These are phyloP conservation scores for Tilletia caries DNA, from an alignment of 1,284 basidiomycete species.

Conservation along the genomic window DNA sequence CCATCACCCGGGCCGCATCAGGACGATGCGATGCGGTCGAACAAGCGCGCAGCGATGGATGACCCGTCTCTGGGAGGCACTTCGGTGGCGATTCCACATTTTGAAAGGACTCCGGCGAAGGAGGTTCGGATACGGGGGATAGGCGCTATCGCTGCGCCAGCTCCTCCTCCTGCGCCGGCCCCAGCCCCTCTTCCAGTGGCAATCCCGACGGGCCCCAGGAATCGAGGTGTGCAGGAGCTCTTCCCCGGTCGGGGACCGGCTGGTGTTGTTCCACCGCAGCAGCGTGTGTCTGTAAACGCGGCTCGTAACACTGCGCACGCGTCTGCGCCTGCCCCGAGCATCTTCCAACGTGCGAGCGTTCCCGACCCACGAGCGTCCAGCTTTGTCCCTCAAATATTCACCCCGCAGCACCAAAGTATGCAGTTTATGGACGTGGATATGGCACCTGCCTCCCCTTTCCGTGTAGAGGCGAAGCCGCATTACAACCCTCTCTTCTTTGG, in stretches of 20 bases:
- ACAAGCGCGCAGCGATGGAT: conserved; percentile 6
- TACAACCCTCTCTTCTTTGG: conserved; percentile 13
- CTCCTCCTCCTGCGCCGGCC: neutral
- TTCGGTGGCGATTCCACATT: neutral
- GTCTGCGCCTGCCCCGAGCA: conserved; percentile 25
- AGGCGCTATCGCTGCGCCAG: neutral
- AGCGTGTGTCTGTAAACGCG: neutral
- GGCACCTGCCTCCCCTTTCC: too few species aligned
- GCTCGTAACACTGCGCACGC: neutral
- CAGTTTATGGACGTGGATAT: too few species aligned
- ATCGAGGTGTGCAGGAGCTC: neutral
- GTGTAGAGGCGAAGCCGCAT: neutral
- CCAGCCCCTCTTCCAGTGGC: neutral
- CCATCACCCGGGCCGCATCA: neutral
- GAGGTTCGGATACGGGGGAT: neutral
- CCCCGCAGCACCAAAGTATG: neutral
- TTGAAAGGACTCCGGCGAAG: neutral
- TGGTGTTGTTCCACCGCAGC: neutral
- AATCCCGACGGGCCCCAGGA: neutral
- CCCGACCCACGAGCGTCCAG: conserved; percentile 45
- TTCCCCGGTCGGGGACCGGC: neutral
- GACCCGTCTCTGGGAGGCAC: neutral
- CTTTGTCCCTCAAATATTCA: conserved; percentile 30
- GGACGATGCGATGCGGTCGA: neutral
- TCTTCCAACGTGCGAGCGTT: conserved; percentile 43